Conservation (phyloP, 208 protist species). For the Leishmania aethiopica region DNA sequence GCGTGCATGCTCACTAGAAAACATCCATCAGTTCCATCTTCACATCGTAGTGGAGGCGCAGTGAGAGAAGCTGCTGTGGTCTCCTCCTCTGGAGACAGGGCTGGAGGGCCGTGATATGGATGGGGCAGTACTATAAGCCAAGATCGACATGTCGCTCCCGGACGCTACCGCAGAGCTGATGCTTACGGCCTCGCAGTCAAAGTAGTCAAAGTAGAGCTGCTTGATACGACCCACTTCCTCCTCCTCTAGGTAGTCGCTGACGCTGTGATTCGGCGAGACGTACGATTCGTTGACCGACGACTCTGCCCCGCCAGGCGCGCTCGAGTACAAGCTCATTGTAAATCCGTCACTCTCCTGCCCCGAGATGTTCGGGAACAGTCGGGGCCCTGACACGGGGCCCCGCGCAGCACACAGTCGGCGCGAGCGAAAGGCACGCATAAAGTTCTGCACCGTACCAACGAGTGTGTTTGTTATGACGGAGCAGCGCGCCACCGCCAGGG, state of each 20-base stretch:
- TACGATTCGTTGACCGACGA: conserved; percentile 11
- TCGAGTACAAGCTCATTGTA: conserved; percentile 18
- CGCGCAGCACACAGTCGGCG: conserved; percentile 26
- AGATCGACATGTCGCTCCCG: conserved; percentile 16
- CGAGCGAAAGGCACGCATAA: conserved; percentile 58
- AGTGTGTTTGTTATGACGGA: conserved; percentile 76
- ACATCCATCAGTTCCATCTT: background rate
- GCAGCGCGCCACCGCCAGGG: conserved; percentile 68
- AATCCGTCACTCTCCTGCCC: conserved; percentile 14
- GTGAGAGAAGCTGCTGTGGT: conserved; percentile 18
- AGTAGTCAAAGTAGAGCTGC: conserved; percentile 92
- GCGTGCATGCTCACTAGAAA: background rate
- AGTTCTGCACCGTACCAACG: conserved; percentile 70
- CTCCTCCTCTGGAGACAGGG: conserved; percentile 11
- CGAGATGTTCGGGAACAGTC: background rate
- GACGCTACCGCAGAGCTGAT: conserved; percentile 24
- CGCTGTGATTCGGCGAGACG: conserved; percentile 15
- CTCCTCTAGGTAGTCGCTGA: conserved; percentile 62
- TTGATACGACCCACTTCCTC: conserved; percentile 70
- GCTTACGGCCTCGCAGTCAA: conserved; percentile 78
- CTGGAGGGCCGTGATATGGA: conserved; percentile 13
- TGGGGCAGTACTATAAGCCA: background rate
- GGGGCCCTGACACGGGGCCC: background rate
- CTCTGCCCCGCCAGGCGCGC: background rate
- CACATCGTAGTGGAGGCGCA: conserved; percentile 34